Percentiles rank a stretch among this genome's conserved stretches.
phyloP scores from a whole-genome alignment of 192 early-diverging fungal genomes.

The Allomyces macrogynus region DNA sequence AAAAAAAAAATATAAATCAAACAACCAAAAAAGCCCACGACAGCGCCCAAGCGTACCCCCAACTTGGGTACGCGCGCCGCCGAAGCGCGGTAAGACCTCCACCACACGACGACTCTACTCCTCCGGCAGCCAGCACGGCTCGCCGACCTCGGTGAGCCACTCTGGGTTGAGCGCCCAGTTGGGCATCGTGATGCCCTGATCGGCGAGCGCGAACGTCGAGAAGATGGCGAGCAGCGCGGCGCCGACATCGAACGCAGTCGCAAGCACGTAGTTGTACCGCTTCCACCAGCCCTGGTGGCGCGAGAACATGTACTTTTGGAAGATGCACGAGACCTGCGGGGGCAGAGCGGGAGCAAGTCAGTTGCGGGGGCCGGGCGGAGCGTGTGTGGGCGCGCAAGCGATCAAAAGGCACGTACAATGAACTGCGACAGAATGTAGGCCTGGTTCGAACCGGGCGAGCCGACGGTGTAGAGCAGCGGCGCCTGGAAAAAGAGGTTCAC shows the following conservation, averaged over 20 bases:
- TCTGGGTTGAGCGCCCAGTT: neutral
- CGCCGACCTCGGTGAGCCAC: too few species aligned
- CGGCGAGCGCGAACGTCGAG: neutral
- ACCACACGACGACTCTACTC: too few species aligned
- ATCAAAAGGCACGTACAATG: too few species aligned
- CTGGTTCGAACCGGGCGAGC: neutral
- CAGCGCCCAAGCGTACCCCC: too few species aligned
- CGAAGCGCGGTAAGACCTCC: too few species aligned
- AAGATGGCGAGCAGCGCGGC: conserved; percentile 4
- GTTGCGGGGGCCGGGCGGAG: too few species aligned
- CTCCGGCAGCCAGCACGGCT: too few species aligned
- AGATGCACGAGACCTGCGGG: conserved; percentile 20
- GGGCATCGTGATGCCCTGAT: neutral
- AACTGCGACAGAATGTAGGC: conserved; percentile 3
- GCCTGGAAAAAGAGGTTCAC: neutral
- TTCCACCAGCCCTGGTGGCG: conserved; percentile 22
- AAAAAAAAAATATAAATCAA: too few species aligned
- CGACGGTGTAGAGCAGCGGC: neutral
- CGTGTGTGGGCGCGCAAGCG: too few species aligned
- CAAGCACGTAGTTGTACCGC: conserved; percentile 28
- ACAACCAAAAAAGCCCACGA: too few species aligned
- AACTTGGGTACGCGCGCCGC: too few species aligned
- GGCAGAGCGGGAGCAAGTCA: too few species aligned
- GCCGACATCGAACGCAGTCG: conserved; percentile 34
- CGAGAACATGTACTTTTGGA: conserved; percentile 18